These are phyloP conservation scores for Penicillium goetzii DNA, from an alignment of 495 filamentous ascomycete species.

Conservation along the genomic window DNA sequence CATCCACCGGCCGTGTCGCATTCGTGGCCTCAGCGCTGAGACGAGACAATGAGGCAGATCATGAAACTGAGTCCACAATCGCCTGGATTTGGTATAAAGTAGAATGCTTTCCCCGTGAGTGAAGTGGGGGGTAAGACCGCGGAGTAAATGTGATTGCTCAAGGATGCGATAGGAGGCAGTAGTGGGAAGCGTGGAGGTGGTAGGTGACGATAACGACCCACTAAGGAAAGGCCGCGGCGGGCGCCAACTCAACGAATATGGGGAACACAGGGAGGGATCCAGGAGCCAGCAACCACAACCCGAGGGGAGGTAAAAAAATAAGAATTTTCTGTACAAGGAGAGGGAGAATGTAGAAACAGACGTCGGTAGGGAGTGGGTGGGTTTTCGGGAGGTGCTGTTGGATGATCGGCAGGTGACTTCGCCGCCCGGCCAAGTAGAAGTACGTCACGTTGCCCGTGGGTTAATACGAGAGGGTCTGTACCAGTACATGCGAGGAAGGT, in stretches of 20 bases:
- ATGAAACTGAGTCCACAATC: slow-evolving; percentile 15
- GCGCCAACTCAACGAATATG: slow-evolving; percentile 5
- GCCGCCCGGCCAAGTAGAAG: slow-evolving; percentile 30
- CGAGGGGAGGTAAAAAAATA: neutral
- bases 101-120: neutral
- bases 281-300: slow-evolving; percentile 8
- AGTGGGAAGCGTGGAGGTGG: slow-evolving; percentile 19
- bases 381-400: slow-evolving; percentile 18
- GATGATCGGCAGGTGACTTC: slow-evolving; percentile 35
- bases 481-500: slow-evolving; percentile 13
- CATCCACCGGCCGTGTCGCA: slow-evolving; percentile 44
- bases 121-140: slow-evolving; percentile 12
- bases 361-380: slow-evolving; percentile 9
- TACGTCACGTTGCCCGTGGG: slow-evolving; percentile 27
- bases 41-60: slow-evolving; percentile 7
- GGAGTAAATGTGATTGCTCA: slow-evolving; percentile 11
- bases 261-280: slow-evolving; percentile 2
- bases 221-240: slow-evolving; percentile 9
- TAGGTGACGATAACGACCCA: slow-evolving; percentile 33
- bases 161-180: slow-evolving; percentile 28
- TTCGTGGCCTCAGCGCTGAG: slow-evolving; percentile 36
- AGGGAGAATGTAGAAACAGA: slow-evolving; percentile 5
- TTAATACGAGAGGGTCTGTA: slow-evolving; percentile 16
- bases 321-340: slow-evolving; percentile 15
- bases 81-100: slow-evolving; percentile 6